Conservation (phyloP, 768 basidiomycete genomes). For the Inosperma sp. region DNA sequence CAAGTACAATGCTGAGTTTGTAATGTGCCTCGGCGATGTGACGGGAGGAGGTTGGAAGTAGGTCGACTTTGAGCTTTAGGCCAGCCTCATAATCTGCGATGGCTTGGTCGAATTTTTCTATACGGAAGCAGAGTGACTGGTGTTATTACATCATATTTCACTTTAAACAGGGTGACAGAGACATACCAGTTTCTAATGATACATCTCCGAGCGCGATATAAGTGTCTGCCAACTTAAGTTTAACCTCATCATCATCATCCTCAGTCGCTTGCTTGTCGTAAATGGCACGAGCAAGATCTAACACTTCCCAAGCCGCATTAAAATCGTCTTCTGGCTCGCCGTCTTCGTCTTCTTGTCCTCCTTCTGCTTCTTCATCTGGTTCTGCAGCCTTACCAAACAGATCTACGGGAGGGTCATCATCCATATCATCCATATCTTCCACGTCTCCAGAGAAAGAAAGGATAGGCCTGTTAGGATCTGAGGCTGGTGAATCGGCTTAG, state of each 20-base stretch:
- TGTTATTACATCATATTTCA: too few relatives aligned
- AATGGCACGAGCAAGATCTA: constrained; percentile 90
- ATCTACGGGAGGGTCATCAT: constrained; percentile 53
- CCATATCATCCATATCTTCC: constrained; percentile 52
- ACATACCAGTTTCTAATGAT: constrained; percentile 89
- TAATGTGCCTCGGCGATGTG: constrained; percentile 94
- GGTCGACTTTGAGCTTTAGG: constrained; percentile 61
- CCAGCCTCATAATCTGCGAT: constrained; percentile 82
- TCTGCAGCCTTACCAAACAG: constrained; percentile 56
- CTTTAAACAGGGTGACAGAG: neutral
- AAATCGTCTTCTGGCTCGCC: constrained; percentile 94
- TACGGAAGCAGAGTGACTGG: constrained; percentile 2
- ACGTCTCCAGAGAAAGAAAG: constrained; percentile 80
- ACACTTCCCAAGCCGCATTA: constrained; percentile 94
- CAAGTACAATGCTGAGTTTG: constrained; percentile 89
- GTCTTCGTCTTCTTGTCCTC: constrained; percentile 56
- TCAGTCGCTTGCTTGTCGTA: constrained; percentile 61
- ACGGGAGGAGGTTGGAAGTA: constrained; percentile 84
- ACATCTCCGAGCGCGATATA: constrained; percentile 92
- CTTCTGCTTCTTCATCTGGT: constrained; percentile 46
- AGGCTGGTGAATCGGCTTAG: constrained; percentile 25
- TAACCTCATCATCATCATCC: constrained; percentile 54
- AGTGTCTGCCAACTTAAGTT: constrained; percentile 85
- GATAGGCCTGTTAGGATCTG: constrained; percentile 50
- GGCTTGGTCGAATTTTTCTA: constrained; percentile 96